Evolutionary conservation across 371 early-diverging fungal genomes (phyloP).

Genomic region (Lichtheimia corymbifera): DNA sequence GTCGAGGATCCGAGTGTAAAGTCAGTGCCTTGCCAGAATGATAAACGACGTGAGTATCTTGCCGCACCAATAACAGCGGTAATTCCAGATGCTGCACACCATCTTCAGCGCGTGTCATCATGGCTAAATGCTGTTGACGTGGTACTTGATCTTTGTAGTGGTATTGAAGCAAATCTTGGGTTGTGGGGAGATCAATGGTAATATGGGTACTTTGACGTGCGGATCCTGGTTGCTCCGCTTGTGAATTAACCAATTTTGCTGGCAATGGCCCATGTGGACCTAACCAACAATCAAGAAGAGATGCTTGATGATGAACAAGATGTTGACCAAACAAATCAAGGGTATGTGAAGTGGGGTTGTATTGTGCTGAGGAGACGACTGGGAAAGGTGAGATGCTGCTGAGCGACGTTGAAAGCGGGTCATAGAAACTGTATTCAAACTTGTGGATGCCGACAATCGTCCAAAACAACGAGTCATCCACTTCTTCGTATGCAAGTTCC

Average conservation of each 20-base stretch:
- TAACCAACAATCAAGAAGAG: constrained; percentile 39
- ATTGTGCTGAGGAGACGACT: constrained; percentile 28
- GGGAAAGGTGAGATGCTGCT: constrained; percentile 36
- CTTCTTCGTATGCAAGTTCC: constrained; percentile 31
- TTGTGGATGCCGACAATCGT: constrained; percentile 78
- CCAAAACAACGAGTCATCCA: constrained; percentile 84
- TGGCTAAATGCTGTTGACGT: background rate
- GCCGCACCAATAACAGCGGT: constrained; percentile 31
- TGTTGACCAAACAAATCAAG: constrained; percentile 34
- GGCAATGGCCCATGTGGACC: constrained; percentile 38
- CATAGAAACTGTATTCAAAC: constrained; percentile 57
- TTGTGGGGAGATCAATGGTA: constrained; percentile 28
- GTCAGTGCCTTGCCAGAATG: constrained; percentile 37
- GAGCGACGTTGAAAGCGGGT: constrained; percentile 26
- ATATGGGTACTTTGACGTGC: constrained; percentile 32
- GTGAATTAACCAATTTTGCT: constrained; percentile 22
- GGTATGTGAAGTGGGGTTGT: constrained; percentile 27
- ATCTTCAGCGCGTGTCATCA: constrained; percentile 6
- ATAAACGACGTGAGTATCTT: constrained; percentile 36
- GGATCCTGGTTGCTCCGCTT: constrained; percentile 19
- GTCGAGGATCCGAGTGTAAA: constrained; percentile 6
- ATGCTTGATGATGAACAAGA: constrained; percentile 25
- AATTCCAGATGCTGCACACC: constrained; percentile 27
- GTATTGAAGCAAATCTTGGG: constrained; percentile 24
- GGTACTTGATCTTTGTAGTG: constrained; percentile 12